A percentile compares a stretch with the other conserved stretches of the same genome.
phyloP scores from a whole-genome alignment of 352 stramenopile species.

The Phytophthora melonis region DNA sequence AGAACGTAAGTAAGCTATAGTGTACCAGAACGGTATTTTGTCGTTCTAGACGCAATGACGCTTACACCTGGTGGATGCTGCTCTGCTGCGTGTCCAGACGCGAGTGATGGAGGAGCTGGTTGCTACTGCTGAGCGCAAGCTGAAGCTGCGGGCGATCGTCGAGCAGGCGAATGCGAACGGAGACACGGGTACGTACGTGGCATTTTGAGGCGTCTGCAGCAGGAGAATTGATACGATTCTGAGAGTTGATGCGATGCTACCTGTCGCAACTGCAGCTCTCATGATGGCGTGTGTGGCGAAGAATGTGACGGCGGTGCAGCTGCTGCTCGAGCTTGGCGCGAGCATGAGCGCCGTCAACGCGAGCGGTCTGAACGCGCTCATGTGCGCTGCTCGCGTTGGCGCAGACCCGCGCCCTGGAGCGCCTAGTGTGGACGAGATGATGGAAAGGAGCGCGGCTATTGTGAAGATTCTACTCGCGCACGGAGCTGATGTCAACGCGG shows the following conservation, averaged over 20 bases:
- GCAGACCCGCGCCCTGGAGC: conserved; percentile 40
- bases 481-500: conserved; percentile 53
- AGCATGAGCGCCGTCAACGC: conserved; percentile 53
- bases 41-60: not conserved
- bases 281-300: conserved; percentile 91
- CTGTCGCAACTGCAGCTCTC: conserved; percentile 50
- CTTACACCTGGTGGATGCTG: not conserved
- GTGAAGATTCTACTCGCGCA: conserved; percentile 56
- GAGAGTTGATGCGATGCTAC: not conserved
- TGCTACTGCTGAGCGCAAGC: conserved; percentile 49
- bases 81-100: conserved; percentile 38
- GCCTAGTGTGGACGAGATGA: conserved; percentile 42
- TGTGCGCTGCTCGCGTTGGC: conserved; percentile 73
- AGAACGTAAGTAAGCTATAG: conserved; percentile 65
- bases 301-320: conserved; percentile 58
- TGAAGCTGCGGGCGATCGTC: conserved; percentile 59
- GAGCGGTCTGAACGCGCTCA: conserved; percentile 76
- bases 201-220: not conserved
- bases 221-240: not conserved
- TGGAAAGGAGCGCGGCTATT: conserved; percentile 58
- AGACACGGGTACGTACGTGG: conserved; percentile 68
- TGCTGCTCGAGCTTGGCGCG: conserved; percentile 57
- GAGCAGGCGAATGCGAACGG: conserved; percentile 76
- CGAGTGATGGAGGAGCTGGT: conserved; percentile 67
- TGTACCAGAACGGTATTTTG: not conserved